Evolutionary conservation across 2,329 filamentous ascomycete species (phyloP), one percentile per base, ranked within the genome.

Genomic region (Balansia obtecta): DNA sequence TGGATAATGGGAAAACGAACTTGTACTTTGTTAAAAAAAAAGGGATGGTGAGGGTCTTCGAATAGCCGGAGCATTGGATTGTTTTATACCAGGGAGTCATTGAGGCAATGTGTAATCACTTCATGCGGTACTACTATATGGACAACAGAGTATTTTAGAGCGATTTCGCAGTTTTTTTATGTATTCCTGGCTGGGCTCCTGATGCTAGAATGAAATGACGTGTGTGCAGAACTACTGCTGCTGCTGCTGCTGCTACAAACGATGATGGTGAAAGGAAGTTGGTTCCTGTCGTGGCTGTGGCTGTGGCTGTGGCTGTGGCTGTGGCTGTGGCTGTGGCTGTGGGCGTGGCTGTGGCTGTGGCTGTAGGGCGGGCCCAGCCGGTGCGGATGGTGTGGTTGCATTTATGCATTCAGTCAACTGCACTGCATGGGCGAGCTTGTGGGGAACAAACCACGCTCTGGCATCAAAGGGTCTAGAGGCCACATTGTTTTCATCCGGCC

Each of bases 1-100:
- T 13, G 18, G 30, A 33, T 40, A 39, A 22, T 16, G 41, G 38
- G 22, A 22, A 27, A 30, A 48, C 10, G 27, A 33, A 18, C 38
- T 16, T 43, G 41, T 48, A n/a, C 41, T 12, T 37, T 5, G 10
- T 42, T 16, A 18, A 48, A 46, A 22, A 18, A 48, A 46, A 22
- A 51, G 20, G 33, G 34, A 51, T 11, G 16, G 38, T 20, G 34
- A 38, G 38, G 32, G 32, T 9, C 39, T 45, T 47, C 22, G 27
- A 42, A 46, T 41, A 32, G 50, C 46, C 22, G 46, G 50, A 49
- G 50, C 46, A 46, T n/a, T 37, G 50, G 50, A 46, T 30, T 46
- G 32, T 20, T 46, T 44, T 42, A 42, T 48, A 50, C 49, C 46
- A 46, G 46, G 46, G 46, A 45, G 13, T 51, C 16, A 27, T 51